Evolutionary conservation across 2,329 filamentous ascomycete species (phyloP).

Genomic region (Conoideocrella luteorostrata): DNA sequence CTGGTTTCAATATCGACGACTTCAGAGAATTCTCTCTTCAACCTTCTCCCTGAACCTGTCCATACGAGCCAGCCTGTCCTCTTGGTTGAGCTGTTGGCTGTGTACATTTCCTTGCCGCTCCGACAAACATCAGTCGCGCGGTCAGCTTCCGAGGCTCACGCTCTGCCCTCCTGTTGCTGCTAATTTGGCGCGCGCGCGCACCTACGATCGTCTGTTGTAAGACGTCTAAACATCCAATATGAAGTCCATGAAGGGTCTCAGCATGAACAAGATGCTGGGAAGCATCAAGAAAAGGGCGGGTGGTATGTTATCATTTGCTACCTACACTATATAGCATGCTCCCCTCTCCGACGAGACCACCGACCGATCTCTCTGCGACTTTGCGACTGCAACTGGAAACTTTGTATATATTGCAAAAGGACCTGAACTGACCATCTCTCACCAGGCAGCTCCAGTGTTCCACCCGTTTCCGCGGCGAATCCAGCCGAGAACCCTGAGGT

Average conservation of each 20-base stretch:
- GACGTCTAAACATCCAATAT: slow-evolving; percentile 17
- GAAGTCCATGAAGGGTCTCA: slow-evolving; percentile 46
- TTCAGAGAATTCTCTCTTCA: too few species aligned
- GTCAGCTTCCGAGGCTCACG: background rate
- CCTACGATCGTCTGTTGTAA: background rate
- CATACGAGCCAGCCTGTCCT: too few species aligned
- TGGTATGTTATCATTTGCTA: slow-evolving; percentile 11
- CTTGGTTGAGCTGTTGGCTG: too few species aligned
- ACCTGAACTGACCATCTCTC: background rate
- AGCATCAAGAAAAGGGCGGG: slow-evolving; percentile 45
- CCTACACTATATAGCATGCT: background rate
- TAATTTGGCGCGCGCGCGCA: background rate
- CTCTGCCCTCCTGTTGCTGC: background rate
- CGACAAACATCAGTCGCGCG: too few species aligned
- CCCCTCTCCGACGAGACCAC: background rate
- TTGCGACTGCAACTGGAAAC: background rate
- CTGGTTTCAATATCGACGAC: background rate
- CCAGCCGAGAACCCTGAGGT: slow-evolving; percentile 58
- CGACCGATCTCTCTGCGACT: background rate
- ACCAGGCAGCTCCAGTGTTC: slow-evolving; percentile 6
- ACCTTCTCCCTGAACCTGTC: too few species aligned
- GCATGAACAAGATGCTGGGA: slow-evolving; percentile 50
- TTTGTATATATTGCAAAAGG: background rate
- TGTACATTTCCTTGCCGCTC: too few species aligned
- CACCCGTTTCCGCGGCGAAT: slow-evolving; percentile 17